phyloP scores from a whole-genome alignment of 768 basidiomycete genomes.

The Ephemerocybe angulata region DNA sequence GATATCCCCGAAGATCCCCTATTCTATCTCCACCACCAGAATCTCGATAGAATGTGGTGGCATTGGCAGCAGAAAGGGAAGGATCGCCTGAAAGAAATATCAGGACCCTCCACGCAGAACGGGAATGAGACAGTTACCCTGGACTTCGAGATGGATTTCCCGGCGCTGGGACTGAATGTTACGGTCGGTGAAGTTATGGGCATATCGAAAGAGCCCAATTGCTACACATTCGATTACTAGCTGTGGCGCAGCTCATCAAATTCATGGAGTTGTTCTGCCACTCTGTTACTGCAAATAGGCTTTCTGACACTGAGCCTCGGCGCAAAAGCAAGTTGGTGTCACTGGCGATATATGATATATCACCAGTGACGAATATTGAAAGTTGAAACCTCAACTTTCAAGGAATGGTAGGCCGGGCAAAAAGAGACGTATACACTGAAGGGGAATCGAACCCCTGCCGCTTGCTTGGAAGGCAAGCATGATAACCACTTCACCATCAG shows the following conservation, averaged over 20 bases:
- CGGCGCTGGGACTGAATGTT: neutral
- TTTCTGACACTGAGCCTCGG: too few species aligned
- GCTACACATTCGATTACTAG: slow-evolving; percentile 2
- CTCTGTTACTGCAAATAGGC: too few species aligned
- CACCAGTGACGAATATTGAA: too few species aligned
- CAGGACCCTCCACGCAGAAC: slow-evolving; percentile 2
- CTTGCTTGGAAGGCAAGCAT: slow-evolving; percentile 88
- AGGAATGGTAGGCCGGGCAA: too few species aligned
- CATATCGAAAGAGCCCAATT: slow-evolving; percentile 2
- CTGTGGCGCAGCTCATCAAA: too few species aligned
- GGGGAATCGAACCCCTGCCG: slow-evolving; percentile 78
- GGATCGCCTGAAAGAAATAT: neutral
- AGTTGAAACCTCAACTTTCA: too few species aligned
- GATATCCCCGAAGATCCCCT: slow-evolving; percentile 3
- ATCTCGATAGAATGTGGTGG: slow-evolving; percentile 10
- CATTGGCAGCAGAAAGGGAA: neutral
- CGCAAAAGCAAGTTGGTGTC: too few species aligned
- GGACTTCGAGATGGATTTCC: slow-evolving; percentile 3
- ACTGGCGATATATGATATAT: too few species aligned
- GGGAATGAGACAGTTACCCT: neutral
- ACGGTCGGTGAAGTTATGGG: slow-evolving; percentile 5
- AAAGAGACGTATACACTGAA: too few species aligned
- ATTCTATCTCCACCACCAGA: slow-evolving; percentile 8
- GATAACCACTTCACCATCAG: slow-evolving; percentile 89
- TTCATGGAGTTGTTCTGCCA: too few species aligned